A percentile compares a stretch with the other conserved stretches of the same genome.
Conservation (phyloP, 2,329 filamentous ascomycete species). For the Xylariaceae sp. region DNA sequence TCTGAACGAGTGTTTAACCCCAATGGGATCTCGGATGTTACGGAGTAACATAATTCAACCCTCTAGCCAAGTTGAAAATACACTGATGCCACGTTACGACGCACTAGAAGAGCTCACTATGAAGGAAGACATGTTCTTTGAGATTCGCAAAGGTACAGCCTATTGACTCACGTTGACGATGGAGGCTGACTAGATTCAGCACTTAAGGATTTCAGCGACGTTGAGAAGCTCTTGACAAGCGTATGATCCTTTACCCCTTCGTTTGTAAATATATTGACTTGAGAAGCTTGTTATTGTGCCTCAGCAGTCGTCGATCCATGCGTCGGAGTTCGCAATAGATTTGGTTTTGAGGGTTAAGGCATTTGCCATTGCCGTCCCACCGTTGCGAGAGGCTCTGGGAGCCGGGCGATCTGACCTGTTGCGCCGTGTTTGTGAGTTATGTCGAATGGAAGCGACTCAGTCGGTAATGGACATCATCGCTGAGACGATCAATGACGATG, state of each 20-base stretch:
- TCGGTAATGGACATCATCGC: conserved; percentile 62
- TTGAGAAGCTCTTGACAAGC: conserved; percentile 73
- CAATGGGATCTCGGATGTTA: conserved; percentile 82
- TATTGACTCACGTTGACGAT: not conserved
- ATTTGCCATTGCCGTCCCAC: conserved; percentile 65
- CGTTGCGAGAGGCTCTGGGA: conserved; percentile 63
- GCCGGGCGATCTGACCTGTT: conserved; percentile 63
- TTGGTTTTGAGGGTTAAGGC: conserved; percentile 82
- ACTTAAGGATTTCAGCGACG: conserved; percentile 70
- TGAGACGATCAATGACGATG: conserved; percentile 73
- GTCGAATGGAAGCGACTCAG: conserved; percentile 57
- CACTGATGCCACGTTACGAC: conserved; percentile 70
- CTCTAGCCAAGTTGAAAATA: conserved; percentile 62
- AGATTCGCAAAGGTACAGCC: conserved; percentile 61
- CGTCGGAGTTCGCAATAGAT: conserved; percentile 78
- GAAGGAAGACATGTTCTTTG: conserved; percentile 81
- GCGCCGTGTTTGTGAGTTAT: conserved; percentile 64
- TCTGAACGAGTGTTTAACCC: conserved; percentile 78
- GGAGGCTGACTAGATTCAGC: conserved; percentile 42
- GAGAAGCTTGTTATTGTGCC: conserved; percentile 71
- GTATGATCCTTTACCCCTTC: conserved; percentile 38
- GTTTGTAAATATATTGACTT: conserved; percentile 18
- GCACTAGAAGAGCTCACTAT: conserved; percentile 76
- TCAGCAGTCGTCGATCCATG: conserved; percentile 58
- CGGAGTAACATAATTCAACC: conserved; percentile 86